Base-by-base conservation (phyloP, 2,329 filamentous ascomycete genomes). In the Drechslera avenae region DNA sequence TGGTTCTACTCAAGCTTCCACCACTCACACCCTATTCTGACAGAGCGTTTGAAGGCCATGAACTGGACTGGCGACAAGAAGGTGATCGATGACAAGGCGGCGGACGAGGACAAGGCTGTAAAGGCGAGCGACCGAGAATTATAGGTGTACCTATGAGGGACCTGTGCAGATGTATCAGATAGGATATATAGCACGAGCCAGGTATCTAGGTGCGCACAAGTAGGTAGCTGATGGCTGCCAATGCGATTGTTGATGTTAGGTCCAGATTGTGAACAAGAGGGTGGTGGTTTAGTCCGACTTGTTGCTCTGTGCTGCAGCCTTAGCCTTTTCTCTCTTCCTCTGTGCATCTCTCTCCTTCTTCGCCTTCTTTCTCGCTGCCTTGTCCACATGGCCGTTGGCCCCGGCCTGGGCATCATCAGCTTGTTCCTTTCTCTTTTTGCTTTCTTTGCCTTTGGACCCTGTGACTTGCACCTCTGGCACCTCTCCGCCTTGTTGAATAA, bases 1-100 rank as follows among this genome's bases (percentile, higher is more conserved):
- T 96, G 90, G 89, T 86, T 97, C 83, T 99, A 96, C 76, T 94
- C 94, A 46, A 95, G 88, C 77, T 99, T 97, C 81, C 92, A 99
- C 79, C 97, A 95, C 82, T 97, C 93, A 18, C 94, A 99, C 77
- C 94, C 94, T 1, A 97, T 97, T 62, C 80, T 99, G 61, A 89
- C 92, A 1, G 95, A 99, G 82, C 86, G 94, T 67, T 81, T 99
- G 66, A 90, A 89, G 75, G 94, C 93, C 1, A 83, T 99, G 54
- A 87, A 90, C 59, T 99, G 93, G 92, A 86, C 87, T 69, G 86
- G 90, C 54, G 80, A 82, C 53, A 79, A 79, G 62, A 83, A 83
- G 68, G 73, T 80, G 16, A 67, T 76, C 28, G 76, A 77, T 47
- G 67, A 69, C 52, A 81, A 84, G 75, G 67, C 70, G 23, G 75